These are phyloP conservation scores for Lipomyces japonicus DNA, from an alignment of 805 yeast species.

Conservation along the genomic window DNA sequence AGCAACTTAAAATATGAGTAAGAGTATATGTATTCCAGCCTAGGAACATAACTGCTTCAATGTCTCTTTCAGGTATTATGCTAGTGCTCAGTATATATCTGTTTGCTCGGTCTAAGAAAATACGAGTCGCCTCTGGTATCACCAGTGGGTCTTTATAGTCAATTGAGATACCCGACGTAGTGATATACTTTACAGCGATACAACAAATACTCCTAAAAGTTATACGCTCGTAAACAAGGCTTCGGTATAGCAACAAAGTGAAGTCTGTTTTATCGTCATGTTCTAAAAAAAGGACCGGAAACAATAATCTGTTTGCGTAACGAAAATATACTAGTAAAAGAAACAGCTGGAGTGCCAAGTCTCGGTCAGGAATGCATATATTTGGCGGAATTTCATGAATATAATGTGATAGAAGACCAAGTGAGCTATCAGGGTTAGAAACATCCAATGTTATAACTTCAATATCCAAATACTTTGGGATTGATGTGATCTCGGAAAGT, in stretches of 20 bases:
- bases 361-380: neutral
- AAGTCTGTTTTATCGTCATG: constrained; percentile 5
- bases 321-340: constrained; percentile 14
- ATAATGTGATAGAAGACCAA: neutral
- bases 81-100: neutral
- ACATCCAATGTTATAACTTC: constrained; percentile 11
- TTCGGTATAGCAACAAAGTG: constrained; percentile 1
- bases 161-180: neutral
- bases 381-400: constrained; percentile 2
- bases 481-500: neutral
- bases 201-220: constrained; percentile 12
- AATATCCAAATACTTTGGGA: constrained; percentile 1
- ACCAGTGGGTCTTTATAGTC: constrained; percentile 2
- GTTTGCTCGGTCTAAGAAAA: neutral
- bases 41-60: constrained; percentile 11
- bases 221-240: constrained; percentile 1
- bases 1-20: neutral
- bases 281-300: constrained; percentile 10
- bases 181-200: neutral
- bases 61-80: neutral
- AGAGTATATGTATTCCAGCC: constrained; percentile 22
- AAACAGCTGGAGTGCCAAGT: constrained; percentile 8
- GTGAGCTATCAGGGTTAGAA: neutral
- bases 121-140: neutral
- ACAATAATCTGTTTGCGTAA: constrained; percentile 8